These are phyloP conservation scores for Stephanodiscus triporus DNA, from an alignment of 108 stramenopile species.

Conservation along the genomic window DNA sequence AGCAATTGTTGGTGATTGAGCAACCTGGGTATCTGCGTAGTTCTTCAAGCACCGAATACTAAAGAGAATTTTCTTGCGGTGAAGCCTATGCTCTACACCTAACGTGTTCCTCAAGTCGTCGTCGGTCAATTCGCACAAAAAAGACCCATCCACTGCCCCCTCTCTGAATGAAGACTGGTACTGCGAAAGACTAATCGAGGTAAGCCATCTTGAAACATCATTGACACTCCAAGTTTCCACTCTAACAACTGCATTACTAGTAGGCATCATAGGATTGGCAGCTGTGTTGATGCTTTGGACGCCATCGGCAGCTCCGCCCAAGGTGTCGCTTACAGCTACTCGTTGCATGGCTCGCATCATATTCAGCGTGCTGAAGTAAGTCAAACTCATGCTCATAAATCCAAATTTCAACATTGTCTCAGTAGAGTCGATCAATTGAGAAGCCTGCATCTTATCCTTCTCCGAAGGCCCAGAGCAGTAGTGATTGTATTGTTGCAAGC, in stretches of 20 bases:
- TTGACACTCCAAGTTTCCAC: slow-evolving; percentile 84
- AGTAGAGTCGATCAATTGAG: slow-evolving; percentile 85
- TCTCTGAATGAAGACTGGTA: slow-evolving; percentile 83
- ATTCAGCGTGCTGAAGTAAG: slow-evolving; percentile 88
- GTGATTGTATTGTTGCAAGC: background rate
- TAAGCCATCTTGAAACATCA: slow-evolving; percentile 85
- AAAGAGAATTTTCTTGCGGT: slow-evolving; percentile 90
- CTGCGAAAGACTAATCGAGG: slow-evolving; percentile 75
- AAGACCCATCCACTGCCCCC: slow-evolving; percentile 86
- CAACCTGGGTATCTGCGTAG: slow-evolving; percentile 29
- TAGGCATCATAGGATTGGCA: slow-evolving; percentile 2
- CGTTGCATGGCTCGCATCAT: slow-evolving; percentile 91
- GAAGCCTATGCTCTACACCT: slow-evolving; percentile 88
- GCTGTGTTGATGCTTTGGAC: slow-evolving; percentile 1
- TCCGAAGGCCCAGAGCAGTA: slow-evolving; percentile 39
- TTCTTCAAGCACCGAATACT: slow-evolving; percentile 54
- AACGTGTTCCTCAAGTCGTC: slow-evolving; percentile 87
- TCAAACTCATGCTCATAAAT: slow-evolving; percentile 90
- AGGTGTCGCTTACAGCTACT: slow-evolving; percentile 46
- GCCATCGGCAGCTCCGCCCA: slow-evolving; percentile 3
- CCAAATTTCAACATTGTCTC: slow-evolving; percentile 94
- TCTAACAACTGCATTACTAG: slow-evolving; percentile 29
- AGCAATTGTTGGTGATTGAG: slow-evolving; percentile 3
- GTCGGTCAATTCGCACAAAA: slow-evolving; percentile 87
- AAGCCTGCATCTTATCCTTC: slow-evolving; percentile 78